Evolutionary conservation across 208 protist species (phyloP), one percentile per base, ranked within the genome.

Genomic region (Angomonas deanei): DNA sequence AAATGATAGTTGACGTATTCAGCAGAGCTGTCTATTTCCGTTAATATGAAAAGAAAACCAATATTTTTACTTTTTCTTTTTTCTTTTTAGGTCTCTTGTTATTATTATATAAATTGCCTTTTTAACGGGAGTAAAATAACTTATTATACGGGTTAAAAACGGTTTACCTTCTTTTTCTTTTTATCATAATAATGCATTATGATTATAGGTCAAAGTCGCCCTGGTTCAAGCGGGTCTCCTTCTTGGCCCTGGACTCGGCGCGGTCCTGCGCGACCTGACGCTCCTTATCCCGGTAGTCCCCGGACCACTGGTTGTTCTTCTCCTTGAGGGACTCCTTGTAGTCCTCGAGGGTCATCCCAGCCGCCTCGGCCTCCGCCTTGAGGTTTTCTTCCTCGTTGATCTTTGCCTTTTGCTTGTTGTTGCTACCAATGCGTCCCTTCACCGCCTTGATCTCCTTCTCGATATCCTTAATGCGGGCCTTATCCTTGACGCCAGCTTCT

Each of bases 401-500:
- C 11, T 39, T 6, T 13, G 78, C 64, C 31, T 81, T 66, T 64
- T 77, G 82, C 72, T 95, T 94, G 28, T 84, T 79, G 46, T 61
- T 52, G 23, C 63, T 28, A 5, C 74, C 89, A 2, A 91, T 80
- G 59, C 77, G 83, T 32, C 87, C 79, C 63, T 91, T 88, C 19
- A 71, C 56, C 13, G 60, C 55, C 70, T 82, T 74, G 58, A 95
- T 82, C 67, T 96, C 80, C 76, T 88, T 93, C 66, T 97, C 89
- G 15, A 97, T 82, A 50, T 96, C 93, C 78, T 97, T 97, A 42
- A 97, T 50, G 47, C 89, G 89, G 19, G 80, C 70, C 52, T 88
- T 88, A 54, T 73, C 60, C 65, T 87, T 91, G 53, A 95, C 49
- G 21, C 84, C 85, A 15, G 84, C 89, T 23, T 55, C 63, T 15